Evolutionary conservation across 116 monocot species (phyloP).

Genomic region (Posidonia oceanica): DNA sequence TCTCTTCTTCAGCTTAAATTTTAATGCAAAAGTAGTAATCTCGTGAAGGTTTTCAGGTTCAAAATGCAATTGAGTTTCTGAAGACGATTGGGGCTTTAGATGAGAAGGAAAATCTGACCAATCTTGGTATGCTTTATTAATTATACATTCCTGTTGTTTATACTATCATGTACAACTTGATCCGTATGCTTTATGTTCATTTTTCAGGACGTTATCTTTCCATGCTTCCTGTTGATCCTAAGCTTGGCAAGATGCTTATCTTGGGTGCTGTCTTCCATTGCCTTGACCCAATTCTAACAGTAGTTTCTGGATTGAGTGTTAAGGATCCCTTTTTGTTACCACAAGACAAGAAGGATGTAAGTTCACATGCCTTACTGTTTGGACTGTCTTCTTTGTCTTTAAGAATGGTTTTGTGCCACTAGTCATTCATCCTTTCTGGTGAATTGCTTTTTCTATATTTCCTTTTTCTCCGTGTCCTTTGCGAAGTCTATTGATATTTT

Average conservation of each 20-base stretch:
- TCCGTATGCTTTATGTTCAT: not conserved
- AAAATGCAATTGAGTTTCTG: slow-evolving; percentile 92
- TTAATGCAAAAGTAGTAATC: not conserved
- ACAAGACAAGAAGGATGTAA: slow-evolving; percentile 97
- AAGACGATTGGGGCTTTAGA: slow-evolving; percentile 95
- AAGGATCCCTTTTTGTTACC: slow-evolving; percentile 94
- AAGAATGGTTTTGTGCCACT: too few species aligned
- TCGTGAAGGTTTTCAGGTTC: slow-evolving; percentile 35
- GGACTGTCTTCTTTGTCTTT: not conserved
- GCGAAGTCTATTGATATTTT: too few species aligned
- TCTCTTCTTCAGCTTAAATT: not conserved
- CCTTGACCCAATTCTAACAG: slow-evolving; percentile 82
- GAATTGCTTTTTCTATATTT: too few species aligned
- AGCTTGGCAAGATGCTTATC: slow-evolving; percentile 97
- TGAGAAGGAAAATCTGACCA: slow-evolving; percentile 80
- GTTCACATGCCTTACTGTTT: slow-evolving; percentile 7
- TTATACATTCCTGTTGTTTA: not conserved
- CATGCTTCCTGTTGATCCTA: slow-evolving; percentile 98
- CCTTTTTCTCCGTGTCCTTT: too few species aligned
- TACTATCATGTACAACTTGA: slow-evolving; percentile 8
- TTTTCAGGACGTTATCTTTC: slow-evolving; percentile 77
- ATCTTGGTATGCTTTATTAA: slow-evolving; percentile 49
- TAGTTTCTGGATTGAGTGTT: slow-evolving; percentile 89
- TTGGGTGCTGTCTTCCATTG: slow-evolving; percentile 93
- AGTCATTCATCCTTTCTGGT: too few species aligned